Evolutionary conservation across 495 filamentous ascomycete species (phyloP), one percentile per base, ranked within the genome.

Genomic region (Glarea lozoyensis): DNA sequence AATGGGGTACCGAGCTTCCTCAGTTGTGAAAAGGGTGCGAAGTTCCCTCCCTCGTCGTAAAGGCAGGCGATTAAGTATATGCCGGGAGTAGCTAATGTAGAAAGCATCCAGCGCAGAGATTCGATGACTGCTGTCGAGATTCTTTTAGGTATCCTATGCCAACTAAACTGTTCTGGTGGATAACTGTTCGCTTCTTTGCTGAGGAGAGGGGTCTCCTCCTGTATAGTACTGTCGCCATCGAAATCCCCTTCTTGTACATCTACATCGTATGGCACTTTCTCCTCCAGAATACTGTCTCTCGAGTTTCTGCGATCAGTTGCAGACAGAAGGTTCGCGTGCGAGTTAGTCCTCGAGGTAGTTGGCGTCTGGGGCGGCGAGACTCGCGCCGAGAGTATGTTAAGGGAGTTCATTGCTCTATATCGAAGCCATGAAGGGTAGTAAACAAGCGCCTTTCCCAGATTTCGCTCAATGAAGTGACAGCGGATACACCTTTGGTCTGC

Each of bases 351-450:
- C 43, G 77, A 72, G 40, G 78, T 78, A 29, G 61, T 58, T 11
- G 70, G 68, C 54, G 69, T 76, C 48, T 71, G 59, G 34, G 72
- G 58, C 46, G 72, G 73, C 50, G 73, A 75, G 45, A 92, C 86
- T 68, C 84, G 81, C 60, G 85, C 76, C 51, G 87, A 93, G 61
- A 98, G 73, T 62, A 95, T 84, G 65, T 94, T 94, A 70, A 97
- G 68, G 57, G 90, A 94, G 82, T 97, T 96, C 90, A 98, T 98
- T 68, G 81, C 88, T 68, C n/a, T n/a, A n/a, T n/a, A n/a, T n/a
- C n/a, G n/a, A n/a, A n/a, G n/a, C n/a, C n/a, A n/a, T n/a, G n/a
- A n/a, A n/a, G n/a, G n/a, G n/a, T n/a, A n/a, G n/a, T n/a, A n/a
- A n/a, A n/a, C n/a, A n/a, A n/a, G n/a, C n/a, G n/a, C n/a, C n/a